These are phyloP conservation scores for Hypoxylon intermedium DNA, from an alignment of 495 filamentous ascomycete species.

Conservation along the genomic window DNA sequence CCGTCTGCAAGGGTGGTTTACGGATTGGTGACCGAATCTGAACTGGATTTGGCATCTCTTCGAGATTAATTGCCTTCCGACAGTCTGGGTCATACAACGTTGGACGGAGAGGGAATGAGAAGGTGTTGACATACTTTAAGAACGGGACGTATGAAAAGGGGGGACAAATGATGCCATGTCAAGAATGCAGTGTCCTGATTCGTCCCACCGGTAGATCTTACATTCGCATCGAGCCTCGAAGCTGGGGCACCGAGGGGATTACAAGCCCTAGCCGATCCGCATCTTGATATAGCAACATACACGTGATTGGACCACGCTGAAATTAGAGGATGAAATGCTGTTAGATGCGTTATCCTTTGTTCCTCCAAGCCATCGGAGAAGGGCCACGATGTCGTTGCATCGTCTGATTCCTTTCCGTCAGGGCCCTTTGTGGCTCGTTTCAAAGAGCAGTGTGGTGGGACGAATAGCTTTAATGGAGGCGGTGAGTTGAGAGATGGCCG, in stretches of 20 bases:
- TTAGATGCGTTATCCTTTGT: background rate
- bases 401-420: background rate
- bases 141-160: background rate
- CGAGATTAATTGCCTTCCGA: background rate
- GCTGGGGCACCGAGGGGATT: constrained; percentile 1
- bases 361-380: background rate
- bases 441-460: constrained; percentile 22
- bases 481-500: constrained; percentile 21
- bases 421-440: constrained; percentile 14
- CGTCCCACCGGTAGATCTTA: constrained; percentile 5
- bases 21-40: constrained; percentile 3
- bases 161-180: background rate
- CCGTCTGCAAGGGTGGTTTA: background rate
- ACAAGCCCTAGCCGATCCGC: constrained; percentile 18
- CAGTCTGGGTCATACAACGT: background rate
- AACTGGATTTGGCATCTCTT: background rate
- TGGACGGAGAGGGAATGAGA: constrained; percentile 1
- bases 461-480: constrained; percentile 1
- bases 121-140: background rate
- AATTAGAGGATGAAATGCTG: background rate
- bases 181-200: background rate
- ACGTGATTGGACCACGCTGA: constrained; percentile 13
- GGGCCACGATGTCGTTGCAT: constrained; percentile 7
- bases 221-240: constrained; percentile 7
- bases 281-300: background rate